A percentile compares a stretch with the other conserved stretches of the same genome.
phyloP scores from a whole-genome alignment of 129 eudicot species.

The Calendula officinalis region DNA sequence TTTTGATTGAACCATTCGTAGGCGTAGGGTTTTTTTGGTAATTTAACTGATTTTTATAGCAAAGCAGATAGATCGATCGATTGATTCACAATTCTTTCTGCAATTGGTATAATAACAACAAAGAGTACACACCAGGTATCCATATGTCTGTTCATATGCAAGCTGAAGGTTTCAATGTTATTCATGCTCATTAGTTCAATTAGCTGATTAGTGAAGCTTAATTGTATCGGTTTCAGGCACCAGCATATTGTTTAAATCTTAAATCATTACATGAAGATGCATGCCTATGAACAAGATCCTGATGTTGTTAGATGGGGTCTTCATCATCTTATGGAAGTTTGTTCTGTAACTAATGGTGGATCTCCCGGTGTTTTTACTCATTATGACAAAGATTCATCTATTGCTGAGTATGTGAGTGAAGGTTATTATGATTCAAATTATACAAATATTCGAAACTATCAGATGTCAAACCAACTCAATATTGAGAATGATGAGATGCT shows the following conservation, averaged over 20 bases:
- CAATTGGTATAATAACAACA: too few species aligned
- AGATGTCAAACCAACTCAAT: constrained; percentile 3
- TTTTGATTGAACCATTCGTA: constrained; percentile 13
- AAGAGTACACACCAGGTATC: too few species aligned
- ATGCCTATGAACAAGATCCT: constrained; percentile 48
- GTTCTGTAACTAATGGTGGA: constrained; percentile 43
- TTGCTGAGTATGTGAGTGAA: constrained; percentile 54
- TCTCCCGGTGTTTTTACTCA: constrained; percentile 45
- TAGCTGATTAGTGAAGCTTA: constrained; percentile 5
- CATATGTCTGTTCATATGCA: too few species aligned
- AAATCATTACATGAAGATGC: constrained; percentile 29
- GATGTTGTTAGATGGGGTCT: constrained; percentile 67
- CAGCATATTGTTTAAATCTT: not conserved
- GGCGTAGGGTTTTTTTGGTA: too few species aligned
- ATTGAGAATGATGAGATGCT: constrained; percentile 66
- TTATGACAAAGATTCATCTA: constrained; percentile 50
- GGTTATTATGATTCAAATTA: constrained; percentile 37
- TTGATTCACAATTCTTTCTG: too few species aligned
- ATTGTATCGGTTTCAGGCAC: not conserved
- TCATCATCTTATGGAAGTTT: constrained; percentile 59
- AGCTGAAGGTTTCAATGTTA: too few species aligned
- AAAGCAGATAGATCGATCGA: too few species aligned
- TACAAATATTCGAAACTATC: constrained; percentile 38
- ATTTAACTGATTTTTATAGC: not conserved
- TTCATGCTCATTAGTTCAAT: too few species aligned